phyloP scores from a whole-genome alignment of 176 grass and related monocot species.

The Musa schizocarpa region DNA sequence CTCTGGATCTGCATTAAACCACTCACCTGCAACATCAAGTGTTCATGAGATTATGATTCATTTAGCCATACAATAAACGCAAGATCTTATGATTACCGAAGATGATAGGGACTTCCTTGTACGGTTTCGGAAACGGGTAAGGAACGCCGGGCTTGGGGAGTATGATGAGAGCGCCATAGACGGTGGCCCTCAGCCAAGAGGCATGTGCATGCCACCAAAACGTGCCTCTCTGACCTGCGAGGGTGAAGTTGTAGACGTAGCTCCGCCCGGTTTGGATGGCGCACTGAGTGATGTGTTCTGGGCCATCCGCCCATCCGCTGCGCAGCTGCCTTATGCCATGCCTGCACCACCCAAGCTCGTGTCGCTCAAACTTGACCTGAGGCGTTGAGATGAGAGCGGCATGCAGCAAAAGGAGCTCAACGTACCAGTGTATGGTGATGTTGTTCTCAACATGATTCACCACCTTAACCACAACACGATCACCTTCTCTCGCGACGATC shows the following conservation, averaged over 20 bases:
- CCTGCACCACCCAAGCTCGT: neutral
- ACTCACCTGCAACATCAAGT: neutral
- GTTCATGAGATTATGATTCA: too few species aligned
- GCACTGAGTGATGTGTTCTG: neutral
- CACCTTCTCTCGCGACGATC: conserved; percentile 7
- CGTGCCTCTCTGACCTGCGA: neutral
- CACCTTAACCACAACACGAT: neutral
- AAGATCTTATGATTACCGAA: neutral
- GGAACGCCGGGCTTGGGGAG: neutral
- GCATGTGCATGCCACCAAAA: conserved; percentile 1
- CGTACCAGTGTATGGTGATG: conserved; percentile 4
- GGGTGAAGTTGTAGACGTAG: conserved; percentile 4
- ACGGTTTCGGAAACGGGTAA: conserved; percentile 2
- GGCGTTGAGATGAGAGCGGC: neutral
- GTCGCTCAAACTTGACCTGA: neutral
- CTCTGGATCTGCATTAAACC: conserved; percentile 1
- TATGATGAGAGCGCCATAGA: neutral
- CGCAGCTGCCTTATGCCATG: neutral
- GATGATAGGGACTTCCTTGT: neutral
- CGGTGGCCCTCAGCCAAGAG: neutral
- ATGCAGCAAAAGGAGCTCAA: too few species aligned
- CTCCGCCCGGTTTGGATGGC: conserved; percentile 2
- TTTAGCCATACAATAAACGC: too few species aligned
- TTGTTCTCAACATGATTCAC: neutral
- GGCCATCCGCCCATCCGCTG: conserved; percentile 1